These are phyloP conservation scores for Linnemannia schmuckeri DNA, from an alignment of 192 early-diverging fungal genomes.

Conservation along the genomic window DNA sequence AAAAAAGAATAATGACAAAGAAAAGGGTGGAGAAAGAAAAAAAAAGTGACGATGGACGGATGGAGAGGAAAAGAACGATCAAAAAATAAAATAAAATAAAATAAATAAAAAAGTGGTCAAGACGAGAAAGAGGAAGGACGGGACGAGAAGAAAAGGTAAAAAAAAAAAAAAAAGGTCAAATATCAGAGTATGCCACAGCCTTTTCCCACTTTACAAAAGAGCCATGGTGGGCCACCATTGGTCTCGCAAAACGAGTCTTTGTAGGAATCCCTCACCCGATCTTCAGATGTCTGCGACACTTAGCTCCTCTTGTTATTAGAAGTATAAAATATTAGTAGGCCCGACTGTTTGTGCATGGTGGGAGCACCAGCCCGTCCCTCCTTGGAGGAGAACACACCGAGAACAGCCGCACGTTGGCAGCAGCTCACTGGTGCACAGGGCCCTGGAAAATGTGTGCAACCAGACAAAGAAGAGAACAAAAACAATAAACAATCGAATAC, in stretches of 20 bases:
- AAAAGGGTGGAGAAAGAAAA: neutral
- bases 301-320: neutral
- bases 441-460: neutral
- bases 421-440: constrained; percentile 9
- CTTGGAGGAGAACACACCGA: neutral
- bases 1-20: neutral
- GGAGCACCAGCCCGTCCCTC: neutral
- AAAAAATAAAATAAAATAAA: constrained; percentile 1
- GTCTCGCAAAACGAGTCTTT: neutral
- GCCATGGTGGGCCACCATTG: neutral
- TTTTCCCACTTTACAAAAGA: neutral
- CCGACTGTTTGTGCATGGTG: neutral
- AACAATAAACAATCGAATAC: neutral
- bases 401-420: neutral
- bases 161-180: no score
- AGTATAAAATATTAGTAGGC: neutral
- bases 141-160: neutral
- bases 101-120: neutral
- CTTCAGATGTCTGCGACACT: neutral
- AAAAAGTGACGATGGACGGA: neutral
- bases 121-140: neutral
- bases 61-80: neutral
- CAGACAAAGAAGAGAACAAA: neutral
- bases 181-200: no score
- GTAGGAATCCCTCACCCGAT: neutral